Evolutionary conservation across 2,329 filamentous ascomycete genomes (phyloP).

Genomic region (Venturiaceae sp.): DNA sequence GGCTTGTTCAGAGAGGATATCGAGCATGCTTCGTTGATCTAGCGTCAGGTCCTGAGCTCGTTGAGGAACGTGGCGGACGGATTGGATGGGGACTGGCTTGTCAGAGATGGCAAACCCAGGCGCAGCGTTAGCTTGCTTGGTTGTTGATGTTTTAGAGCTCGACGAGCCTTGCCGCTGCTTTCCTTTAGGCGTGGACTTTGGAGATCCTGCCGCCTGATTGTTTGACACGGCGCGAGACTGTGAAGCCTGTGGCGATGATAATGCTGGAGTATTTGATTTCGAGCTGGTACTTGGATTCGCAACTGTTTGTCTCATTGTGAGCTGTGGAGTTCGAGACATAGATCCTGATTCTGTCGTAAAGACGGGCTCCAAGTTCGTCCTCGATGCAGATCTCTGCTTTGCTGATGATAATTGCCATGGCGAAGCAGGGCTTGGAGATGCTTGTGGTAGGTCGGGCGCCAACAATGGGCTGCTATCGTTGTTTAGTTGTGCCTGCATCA

Average conservation of each 20-base stretch:
- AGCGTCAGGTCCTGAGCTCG: constrained; percentile 53
- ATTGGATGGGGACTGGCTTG: constrained; percentile 28
- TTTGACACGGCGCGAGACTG: constrained; percentile 8
- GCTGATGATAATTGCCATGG: constrained; percentile 59
- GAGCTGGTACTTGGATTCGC: constrained; percentile 27
- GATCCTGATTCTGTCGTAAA: constrained; percentile 19
- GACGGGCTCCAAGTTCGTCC: constrained; percentile 13
- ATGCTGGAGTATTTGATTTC: constrained; percentile 8
- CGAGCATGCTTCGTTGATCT: constrained; percentile 66
- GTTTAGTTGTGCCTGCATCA: constrained; percentile 36
- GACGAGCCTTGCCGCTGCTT: constrained; percentile 5
- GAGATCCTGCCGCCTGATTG: constrained; percentile 17
- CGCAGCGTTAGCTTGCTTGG: constrained; percentile 20
- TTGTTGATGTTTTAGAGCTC: constrained; percentile 18
- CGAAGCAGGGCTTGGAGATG: constrained; percentile 18
- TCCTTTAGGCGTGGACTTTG: background rate
- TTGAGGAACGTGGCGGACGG: constrained; percentile 38
- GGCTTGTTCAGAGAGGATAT: constrained; percentile 82
- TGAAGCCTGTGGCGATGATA: constrained; percentile 2
- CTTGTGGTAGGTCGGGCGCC: constrained; percentile 25
- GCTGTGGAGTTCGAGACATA: constrained; percentile 34
- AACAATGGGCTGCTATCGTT: constrained; percentile 16
- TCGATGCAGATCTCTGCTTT: constrained; percentile 29
- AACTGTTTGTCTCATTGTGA: constrained; percentile 54
- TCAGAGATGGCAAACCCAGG: constrained; percentile 22